A percentile compares a stretch with the other conserved stretches of the same genome.
Evolutionary conservation across 2,329 filamentous ascomycete species (phyloP).

Genomic region (Calonectria multiphialidica): DNA sequence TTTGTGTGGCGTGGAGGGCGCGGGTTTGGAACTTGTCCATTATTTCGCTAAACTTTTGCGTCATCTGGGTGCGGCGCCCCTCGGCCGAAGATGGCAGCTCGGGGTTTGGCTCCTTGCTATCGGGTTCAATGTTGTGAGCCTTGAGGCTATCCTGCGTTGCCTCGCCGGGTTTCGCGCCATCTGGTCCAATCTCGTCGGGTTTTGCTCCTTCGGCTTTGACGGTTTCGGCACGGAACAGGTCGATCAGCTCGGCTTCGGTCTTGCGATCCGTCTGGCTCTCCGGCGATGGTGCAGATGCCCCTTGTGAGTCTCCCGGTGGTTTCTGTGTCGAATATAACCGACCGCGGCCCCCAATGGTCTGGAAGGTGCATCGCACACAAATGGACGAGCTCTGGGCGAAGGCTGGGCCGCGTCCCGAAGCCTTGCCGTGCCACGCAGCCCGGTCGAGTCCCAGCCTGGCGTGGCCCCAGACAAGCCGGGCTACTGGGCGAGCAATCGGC

Average conservation of each 20-base stretch:
- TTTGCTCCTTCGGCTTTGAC: background rate
- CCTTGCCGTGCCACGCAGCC: conserved; percentile 35
- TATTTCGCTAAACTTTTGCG: conserved; percentile 58
- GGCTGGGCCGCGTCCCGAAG: conserved; percentile 22
- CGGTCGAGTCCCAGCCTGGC: conserved; percentile 42
- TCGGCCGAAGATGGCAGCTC: conserved; percentile 51
- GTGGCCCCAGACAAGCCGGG: conserved; percentile 46
- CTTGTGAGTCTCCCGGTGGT: conserved; percentile 34
- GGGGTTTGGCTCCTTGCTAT: conserved; percentile 23
- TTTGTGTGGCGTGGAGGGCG: conserved; percentile 85
- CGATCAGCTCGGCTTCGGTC: conserved; percentile 34
- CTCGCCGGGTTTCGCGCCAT: background rate
- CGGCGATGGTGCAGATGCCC: conserved; percentile 23
- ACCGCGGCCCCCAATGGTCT: conserved; percentile 34
- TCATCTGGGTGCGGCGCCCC: conserved; percentile 48
- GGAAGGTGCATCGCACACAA: conserved; percentile 38
- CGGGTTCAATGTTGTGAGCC: conserved; percentile 11
- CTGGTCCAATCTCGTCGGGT: background rate
- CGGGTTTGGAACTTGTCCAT: conserved; percentile 94
- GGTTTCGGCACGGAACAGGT: conserved; percentile 31
- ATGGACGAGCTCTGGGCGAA: conserved; percentile 27
- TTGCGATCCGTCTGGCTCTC: conserved; percentile 29
- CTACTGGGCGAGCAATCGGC: conserved; percentile 48
- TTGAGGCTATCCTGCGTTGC: conserved; percentile 14
- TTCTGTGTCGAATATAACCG: conserved; percentile 45